A percentile compares a stretch with the other conserved stretches of the same genome.
Conservation (phyloP, 768 basidiomycete genomes). For the Aureoboletus auriporus region DNA sequence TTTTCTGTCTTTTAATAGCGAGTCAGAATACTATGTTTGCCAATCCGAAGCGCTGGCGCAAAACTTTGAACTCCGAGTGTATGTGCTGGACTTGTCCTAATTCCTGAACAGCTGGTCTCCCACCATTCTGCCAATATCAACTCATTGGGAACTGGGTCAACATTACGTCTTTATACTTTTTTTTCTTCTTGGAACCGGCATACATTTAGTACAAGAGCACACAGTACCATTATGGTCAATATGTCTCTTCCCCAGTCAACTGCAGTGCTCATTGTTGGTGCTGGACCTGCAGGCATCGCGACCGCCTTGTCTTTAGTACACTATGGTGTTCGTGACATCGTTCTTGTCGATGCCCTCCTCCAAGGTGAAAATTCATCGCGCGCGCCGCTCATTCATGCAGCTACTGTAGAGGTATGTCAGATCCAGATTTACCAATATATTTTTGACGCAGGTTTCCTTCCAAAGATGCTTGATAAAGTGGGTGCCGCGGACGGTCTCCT, state of each 20-base stretch:
- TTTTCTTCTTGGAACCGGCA: too few species aligned
- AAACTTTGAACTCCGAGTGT: too few species aligned
- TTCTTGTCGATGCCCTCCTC: conserved; percentile 22
- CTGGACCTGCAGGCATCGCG: conserved; percentile 43
- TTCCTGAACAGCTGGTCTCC: too few species aligned
- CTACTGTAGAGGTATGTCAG: conserved; percentile 42
- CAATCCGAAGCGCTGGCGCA: too few species aligned
- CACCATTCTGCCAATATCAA: too few species aligned
- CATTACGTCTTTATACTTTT: too few species aligned
- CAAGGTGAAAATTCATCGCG: conserved; percentile 36
- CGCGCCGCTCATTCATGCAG: conserved; percentile 43
- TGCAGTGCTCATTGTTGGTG: conserved; percentile 44
- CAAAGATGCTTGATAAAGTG: neutral
- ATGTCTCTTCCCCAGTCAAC: conserved; percentile 30
- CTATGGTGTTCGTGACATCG: conserved; percentile 36
- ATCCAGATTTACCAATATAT: neutral
- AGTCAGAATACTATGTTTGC: too few species aligned
- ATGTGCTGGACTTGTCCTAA: too few species aligned
- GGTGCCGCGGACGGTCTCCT: neutral
- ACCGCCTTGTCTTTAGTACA: conserved; percentile 40
- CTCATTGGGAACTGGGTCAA: too few species aligned
- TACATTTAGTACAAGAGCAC: too few species aligned
- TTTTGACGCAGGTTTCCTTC: neutral
- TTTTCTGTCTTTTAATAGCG: too few species aligned
- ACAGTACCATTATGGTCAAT: neutral